phyloP scores from a whole-genome alignment of 1,284 basidiomycete species.

The Trichosporon ovoides region DNA sequence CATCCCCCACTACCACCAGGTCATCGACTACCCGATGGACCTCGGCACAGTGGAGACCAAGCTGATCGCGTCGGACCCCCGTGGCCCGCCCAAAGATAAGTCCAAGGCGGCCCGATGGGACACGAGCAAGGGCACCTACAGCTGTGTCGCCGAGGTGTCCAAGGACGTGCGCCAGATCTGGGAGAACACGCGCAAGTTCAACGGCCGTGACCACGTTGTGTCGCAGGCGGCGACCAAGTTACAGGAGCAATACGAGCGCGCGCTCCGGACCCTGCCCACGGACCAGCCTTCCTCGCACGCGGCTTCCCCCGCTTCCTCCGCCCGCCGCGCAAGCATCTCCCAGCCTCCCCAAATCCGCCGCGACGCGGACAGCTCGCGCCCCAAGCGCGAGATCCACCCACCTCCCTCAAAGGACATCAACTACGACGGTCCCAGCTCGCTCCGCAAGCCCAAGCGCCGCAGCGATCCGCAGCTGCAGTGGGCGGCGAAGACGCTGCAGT shows the following conservation, averaged over 20 bases:
- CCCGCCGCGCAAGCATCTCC: slow-evolving; percentile 38
- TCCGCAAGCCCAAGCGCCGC: slow-evolving; percentile 54
- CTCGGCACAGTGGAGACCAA: slow-evolving; percentile 90
- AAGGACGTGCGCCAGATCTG: slow-evolving; percentile 80
- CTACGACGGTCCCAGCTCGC: slow-evolving; percentile 59
- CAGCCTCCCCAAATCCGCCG: slow-evolving; percentile 46
- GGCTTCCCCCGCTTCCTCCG: slow-evolving; percentile 23
- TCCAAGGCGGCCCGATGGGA: slow-evolving; percentile 56
- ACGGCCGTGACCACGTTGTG: slow-evolving; percentile 82
- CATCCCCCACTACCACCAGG: slow-evolving; percentile 83
- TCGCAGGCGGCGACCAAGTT: slow-evolving; percentile 72
- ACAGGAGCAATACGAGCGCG: slow-evolving; percentile 80
- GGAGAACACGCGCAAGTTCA: slow-evolving; percentile 84
- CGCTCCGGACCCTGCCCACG: slow-evolving; percentile 67
- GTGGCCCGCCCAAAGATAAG: slow-evolving; percentile 47
- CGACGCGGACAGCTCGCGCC: slow-evolving; percentile 60
- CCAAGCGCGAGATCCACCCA: slow-evolving; percentile 94
- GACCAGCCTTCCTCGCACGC: slow-evolving; percentile 49
- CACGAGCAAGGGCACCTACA: slow-evolving; percentile 63
- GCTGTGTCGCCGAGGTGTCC: slow-evolving; percentile 68
- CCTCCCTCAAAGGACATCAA: slow-evolving; percentile 87
- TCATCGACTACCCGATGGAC: slow-evolving; percentile 92
- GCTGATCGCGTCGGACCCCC: slow-evolving; percentile 67
- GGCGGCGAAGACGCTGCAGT: slow-evolving; percentile 62
- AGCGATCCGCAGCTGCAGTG: slow-evolving; percentile 83